Conservation (phyloP, 352 stramenopile genomes). For the Phytophthora pisi region DNA sequence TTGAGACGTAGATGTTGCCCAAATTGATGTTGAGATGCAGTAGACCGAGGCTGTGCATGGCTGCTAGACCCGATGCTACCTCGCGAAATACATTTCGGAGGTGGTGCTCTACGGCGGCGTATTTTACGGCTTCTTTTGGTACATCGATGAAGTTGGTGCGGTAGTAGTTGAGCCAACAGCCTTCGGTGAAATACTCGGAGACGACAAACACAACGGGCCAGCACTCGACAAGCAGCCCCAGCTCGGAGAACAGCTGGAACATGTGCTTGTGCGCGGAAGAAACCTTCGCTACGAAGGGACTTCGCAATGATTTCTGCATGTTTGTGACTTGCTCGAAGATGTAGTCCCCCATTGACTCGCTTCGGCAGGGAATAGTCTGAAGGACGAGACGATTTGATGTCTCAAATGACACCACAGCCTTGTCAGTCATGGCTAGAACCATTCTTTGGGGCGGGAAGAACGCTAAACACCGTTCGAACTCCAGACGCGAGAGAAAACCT, state of each 20-base stretch:
- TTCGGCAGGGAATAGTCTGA: constrained; percentile 54
- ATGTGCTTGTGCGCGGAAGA: constrained; percentile 46
- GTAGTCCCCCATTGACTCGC: constrained; percentile 43
- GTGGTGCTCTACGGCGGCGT: constrained; percentile 37
- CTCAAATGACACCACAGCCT: constrained; percentile 1
- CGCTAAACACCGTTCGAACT: constrained; percentile 54
- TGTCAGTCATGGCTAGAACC: constrained; percentile 27
- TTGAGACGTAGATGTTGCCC: constrained; percentile 48
- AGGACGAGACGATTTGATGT: constrained; percentile 39
- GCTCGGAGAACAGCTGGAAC: constrained; percentile 70
- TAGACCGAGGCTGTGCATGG: constrained; percentile 62
- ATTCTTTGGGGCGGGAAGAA: constrained; percentile 48
- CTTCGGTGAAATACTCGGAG: constrained; percentile 46
- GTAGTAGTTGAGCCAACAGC: constrained; percentile 49
- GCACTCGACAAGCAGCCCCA: constrained; percentile 63
- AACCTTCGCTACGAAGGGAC: constrained; percentile 45
- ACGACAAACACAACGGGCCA: constrained; percentile 65
- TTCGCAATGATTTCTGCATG: constrained; percentile 45
- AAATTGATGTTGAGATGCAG: constrained; percentile 67
- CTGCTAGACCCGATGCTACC: constrained; percentile 50
- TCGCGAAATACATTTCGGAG: constrained; percentile 48
- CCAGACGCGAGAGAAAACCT: constrained; percentile 50
- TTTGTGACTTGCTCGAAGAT: constrained; percentile 40
- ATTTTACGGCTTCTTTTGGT: constrained; percentile 12
- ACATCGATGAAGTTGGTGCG: constrained; percentile 8